phyloP scores from a whole-genome alignment of 768 basidiomycete species.

The Serendipita vermifera region DNA sequence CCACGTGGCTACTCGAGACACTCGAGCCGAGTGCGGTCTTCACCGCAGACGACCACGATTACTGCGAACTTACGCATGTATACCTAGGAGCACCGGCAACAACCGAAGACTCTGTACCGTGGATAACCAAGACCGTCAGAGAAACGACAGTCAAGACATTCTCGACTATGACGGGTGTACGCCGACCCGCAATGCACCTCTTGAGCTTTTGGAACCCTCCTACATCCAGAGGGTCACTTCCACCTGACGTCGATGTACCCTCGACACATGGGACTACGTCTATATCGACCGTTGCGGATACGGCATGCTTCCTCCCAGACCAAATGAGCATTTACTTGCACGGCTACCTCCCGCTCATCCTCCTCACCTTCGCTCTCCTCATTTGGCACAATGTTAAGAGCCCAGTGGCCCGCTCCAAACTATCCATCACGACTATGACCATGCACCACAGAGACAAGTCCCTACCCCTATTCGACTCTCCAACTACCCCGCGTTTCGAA shows the following conservation, averaged over 20 bases:
- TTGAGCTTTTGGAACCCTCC: constrained; percentile 27
- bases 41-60: constrained; percentile 93
- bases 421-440: too few species aligned
- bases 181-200: constrained; percentile 77
- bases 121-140: constrained; percentile 26
- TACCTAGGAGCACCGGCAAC: constrained; percentile 19
- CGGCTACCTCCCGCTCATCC: constrained; percentile 54
- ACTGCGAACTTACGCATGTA: constrained; percentile 64
- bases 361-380: constrained; percentile 39
- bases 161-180: constrained; percentile 81
- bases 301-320: constrained; percentile 70
- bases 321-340: constrained; percentile 66
- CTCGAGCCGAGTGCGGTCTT: constrained; percentile 59
- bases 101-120: constrained; percentile 16
- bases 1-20: constrained; percentile 49
- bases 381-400: too few species aligned
- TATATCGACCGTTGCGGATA: constrained; percentile 39
- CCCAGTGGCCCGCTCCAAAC: too few species aligned
- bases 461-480: too few species aligned
- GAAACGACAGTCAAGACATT: constrained; percentile 86
- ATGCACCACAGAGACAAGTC: too few species aligned
- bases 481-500: too few species aligned
- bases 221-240: too few species aligned
- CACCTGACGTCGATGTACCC: constrained; percentile 47
- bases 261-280: constrained; percentile 26